Percentiles rank a stretch among this genome's conserved stretches.
Evolutionary conservation across 2,329 filamentous ascomycete species (phyloP).

Genomic region (Colletotrichum endophyticum): DNA sequence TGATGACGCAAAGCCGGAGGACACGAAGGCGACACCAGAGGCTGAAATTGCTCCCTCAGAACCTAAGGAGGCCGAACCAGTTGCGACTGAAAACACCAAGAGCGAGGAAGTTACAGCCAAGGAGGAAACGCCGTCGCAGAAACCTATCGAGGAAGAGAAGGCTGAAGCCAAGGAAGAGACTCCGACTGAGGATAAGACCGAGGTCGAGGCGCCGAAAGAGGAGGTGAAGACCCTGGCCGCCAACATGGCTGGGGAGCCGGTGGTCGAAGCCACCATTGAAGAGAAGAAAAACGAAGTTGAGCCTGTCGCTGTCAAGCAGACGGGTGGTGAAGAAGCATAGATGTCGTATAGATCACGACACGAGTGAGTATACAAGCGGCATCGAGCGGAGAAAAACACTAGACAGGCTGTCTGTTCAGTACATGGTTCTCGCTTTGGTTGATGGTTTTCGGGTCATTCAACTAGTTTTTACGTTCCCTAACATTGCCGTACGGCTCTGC

Average conservation of each 20-base stretch:
- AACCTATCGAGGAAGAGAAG: neutral
- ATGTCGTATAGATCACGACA: neutral
- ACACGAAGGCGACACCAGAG: neutral
- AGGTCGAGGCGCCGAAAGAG: constrained; percentile 2
- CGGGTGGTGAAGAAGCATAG: constrained; percentile 15
- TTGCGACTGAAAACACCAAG: neutral
- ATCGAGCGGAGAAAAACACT: constrained; percentile 14
- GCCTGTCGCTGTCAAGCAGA: constrained; percentile 38
- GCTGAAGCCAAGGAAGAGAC: constrained; percentile 10
- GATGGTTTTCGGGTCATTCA: constrained; percentile 13
- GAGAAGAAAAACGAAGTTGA: constrained; percentile 39
- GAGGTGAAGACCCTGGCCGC: constrained; percentile 40
- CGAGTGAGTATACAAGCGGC: neutral
- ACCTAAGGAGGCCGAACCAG: neutral
- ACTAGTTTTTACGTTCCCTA: constrained; percentile 16
- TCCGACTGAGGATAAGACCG: neutral
- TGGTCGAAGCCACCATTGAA: constrained; percentile 42
- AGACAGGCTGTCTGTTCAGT: constrained; percentile 8
- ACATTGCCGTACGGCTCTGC: constrained; percentile 4
- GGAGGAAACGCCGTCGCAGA: neutral
- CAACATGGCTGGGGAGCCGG: constrained; percentile 48
- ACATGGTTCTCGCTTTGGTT: neutral
- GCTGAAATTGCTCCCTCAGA: neutral
- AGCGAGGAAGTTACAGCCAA: neutral
- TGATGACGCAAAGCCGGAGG: constrained; percentile 16